Percentiles rank a stretch among this genome's conserved stretches.
Conservation (phyloP, 345 rosid genomes). For the Erodium maritimum region DNA sequence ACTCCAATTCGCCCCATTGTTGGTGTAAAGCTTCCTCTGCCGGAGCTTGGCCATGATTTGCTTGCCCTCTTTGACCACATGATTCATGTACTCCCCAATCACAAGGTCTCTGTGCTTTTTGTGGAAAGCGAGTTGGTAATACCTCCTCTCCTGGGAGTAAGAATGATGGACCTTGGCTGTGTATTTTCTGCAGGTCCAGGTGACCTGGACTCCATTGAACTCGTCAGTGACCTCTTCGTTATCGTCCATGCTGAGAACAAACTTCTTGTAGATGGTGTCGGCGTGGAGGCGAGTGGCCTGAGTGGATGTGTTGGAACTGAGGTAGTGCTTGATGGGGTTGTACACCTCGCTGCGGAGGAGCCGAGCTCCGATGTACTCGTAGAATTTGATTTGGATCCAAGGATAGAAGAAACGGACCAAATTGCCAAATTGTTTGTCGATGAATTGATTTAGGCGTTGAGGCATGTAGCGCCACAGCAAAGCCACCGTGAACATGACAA, state of each 20-base stretch:
- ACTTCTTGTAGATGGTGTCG: conserved; percentile 21
- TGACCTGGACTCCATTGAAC: conserved; percentile 23
- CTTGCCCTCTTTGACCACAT: conserved; percentile 35
- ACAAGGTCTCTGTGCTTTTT: conserved; percentile 21
- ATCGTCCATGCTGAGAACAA: conserved; percentile 55
- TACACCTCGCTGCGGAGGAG: conserved; percentile 39
- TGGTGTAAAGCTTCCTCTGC: conserved; percentile 42
- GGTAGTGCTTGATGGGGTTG: conserved; percentile 38
- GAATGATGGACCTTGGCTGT: conserved; percentile 3
- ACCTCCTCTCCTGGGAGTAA: conserved; percentile 6
- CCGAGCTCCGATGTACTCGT: conserved; percentile 30
- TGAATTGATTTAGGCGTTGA: conserved; percentile 15
- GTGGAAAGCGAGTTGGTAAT: conserved; percentile 34
- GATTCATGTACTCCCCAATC: conserved; percentile 18
- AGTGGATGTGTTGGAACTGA: conserved; percentile 27
- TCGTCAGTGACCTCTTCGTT: conserved; percentile 40
- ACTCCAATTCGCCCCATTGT: conserved; percentile 18
- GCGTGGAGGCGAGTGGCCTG: conserved; percentile 43
- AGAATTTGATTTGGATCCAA: conserved; percentile 36
- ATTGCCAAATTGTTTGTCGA: conserved; percentile 22
- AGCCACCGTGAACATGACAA: conserved; percentile 40
- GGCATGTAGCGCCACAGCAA: conserved; percentile 36
- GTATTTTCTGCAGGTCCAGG: conserved; percentile 32
- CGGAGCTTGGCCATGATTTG: conserved; percentile 27
- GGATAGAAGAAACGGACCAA: conserved; percentile 26